phyloP scores from a whole-genome alignment of 805 yeast species.

The Zygosaccharomyces kombuchaensis region DNA sequence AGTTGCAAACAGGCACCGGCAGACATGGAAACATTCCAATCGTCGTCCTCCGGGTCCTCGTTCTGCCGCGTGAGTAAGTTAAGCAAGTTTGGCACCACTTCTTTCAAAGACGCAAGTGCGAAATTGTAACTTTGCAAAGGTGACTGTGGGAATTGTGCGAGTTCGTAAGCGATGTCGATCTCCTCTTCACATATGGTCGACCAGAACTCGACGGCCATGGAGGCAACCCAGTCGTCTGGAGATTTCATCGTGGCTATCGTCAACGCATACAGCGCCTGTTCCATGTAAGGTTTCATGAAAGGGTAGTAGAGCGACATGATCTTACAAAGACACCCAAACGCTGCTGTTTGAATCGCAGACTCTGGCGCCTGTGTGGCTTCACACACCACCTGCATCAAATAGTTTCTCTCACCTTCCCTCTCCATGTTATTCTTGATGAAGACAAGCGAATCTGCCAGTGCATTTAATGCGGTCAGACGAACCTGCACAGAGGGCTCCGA shows the following conservation, averaged over 20 bases:
- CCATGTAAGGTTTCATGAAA: conserved; percentile 94
- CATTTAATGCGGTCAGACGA: conserved; percentile 85
- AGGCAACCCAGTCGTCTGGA: conserved; percentile 67
- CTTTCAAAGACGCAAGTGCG: conserved; percentile 76
- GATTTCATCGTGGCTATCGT: conserved; percentile 92
- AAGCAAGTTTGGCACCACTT: conserved; percentile 83
- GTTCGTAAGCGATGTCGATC: conserved; percentile 67
- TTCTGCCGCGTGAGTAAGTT: conserved; percentile 78
- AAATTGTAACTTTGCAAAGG: conserved; percentile 63
- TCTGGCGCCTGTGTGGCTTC: conserved; percentile 94
- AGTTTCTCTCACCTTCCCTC: conserved; percentile 91
- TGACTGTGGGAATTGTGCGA: conserved; percentile 55
- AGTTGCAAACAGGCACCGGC: conserved; percentile 96
- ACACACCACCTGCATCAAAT: conserved; percentile 97
- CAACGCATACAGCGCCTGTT: conserved; percentile 85
- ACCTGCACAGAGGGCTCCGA: conserved; percentile 72
- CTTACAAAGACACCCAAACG: conserved; percentile 90
- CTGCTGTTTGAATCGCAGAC: conserved; percentile 81
- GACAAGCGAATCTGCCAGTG: conserved; percentile 84
- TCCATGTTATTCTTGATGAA: conserved; percentile 86
- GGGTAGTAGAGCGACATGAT: conserved; percentile 86
- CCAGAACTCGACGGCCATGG: conserved; percentile 99
- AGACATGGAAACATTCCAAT: conserved; percentile 98
- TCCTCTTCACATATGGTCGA: conserved; percentile 99
- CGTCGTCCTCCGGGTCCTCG: conserved; percentile 92